Evolutionary conservation across 306 rosid genomes (phyloP), one percentile per base, ranked within the genome.

Genomic region (Dalbergia oliveri): DNA sequence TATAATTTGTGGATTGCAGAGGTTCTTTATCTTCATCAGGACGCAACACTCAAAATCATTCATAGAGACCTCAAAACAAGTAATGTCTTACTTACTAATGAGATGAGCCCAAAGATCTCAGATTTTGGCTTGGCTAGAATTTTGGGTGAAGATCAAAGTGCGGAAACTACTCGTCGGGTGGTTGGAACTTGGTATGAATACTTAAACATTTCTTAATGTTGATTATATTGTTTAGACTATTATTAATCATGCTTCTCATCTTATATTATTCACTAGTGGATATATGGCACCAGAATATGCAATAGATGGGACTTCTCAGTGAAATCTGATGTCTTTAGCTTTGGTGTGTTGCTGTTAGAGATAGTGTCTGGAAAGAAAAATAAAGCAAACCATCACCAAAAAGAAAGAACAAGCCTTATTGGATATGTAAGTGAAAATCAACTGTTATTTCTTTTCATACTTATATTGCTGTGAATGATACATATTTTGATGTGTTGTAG

Each of bases 281-380:
- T 89, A 89, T 2, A 89, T 86, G 90, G 92, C 92, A 76, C 91
- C 91, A 0, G 91, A 86, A 53, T 88, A 86, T 69, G 89, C 89
- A 3, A 71, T 71, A 0, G 81, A 88, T 59, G 92, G 92, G 2
- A 66, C 34, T 88, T 88, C 74, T 88, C 92, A 1, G 34, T 82
- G 1, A 88, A 81, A 75, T 66, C 80, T 0, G 85, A 81, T 67
- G 85, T 81, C 9, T 81, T 74, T 1, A 81, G 85, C 34, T 81
- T 84, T 31, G 89, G 92, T 9, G 69, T 89, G 15, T 35, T 84
- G 39, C 4, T 87, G 63, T 31, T 89, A 18, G 90, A 89, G 74
- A 84, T 84, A 2, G 14, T 89, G 43, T 74, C 83, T 4, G 87
- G 93, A 43, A 89, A 81, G 78, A 89, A 70, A 84, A 87, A 66